These are phyloP conservation scores for Cryptosporidium sp. DNA, from an alignment of 169 alveolate genomes.

Conservation along the genomic window DNA sequence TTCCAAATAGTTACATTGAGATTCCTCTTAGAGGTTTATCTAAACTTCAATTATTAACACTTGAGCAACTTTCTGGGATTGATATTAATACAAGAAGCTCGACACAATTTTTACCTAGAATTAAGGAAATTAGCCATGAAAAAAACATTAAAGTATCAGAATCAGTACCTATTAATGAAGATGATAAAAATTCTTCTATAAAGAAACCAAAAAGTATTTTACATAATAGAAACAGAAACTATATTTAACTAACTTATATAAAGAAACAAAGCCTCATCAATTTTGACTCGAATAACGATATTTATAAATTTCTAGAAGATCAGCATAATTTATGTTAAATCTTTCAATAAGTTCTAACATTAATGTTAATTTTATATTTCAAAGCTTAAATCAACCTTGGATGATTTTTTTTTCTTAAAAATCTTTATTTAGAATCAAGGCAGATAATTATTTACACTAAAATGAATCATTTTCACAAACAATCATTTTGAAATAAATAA, in stretches of 20 bases:
- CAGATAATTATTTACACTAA: too few relatives aligned
- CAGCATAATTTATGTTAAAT: background rate
- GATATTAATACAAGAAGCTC: constrained; percentile 1
- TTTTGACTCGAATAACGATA: background rate
- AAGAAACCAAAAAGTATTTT: background rate
- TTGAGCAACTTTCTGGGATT: constrained; percentile 63
- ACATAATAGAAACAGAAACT: background rate
- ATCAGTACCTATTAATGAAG: constrained; percentile 64
- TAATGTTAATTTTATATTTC: background rate
- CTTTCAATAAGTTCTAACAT: background rate
- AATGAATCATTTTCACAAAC: too few relatives aligned
- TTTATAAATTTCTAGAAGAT: background rate
- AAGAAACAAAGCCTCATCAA: background rate
- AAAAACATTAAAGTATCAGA: constrained; percentile 10
- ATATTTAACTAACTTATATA: background rate
- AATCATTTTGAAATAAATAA: too few relatives aligned
- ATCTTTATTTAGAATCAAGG: background rate
- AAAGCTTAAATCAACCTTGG: background rate
- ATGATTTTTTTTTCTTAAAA: too few relatives aligned
- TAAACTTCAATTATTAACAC: constrained; percentile 30
- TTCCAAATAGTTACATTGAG: constrained; percentile 5
- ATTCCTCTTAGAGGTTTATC: constrained; percentile 52
- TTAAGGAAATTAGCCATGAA: constrained; percentile 24
- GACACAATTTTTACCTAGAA: constrained; percentile 14
- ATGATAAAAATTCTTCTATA: background rate